These are phyloP conservation scores for Phlyctochytrium arcticum DNA, from an alignment of 192 early-diverging fungal genomes.

Conservation along the genomic window DNA sequence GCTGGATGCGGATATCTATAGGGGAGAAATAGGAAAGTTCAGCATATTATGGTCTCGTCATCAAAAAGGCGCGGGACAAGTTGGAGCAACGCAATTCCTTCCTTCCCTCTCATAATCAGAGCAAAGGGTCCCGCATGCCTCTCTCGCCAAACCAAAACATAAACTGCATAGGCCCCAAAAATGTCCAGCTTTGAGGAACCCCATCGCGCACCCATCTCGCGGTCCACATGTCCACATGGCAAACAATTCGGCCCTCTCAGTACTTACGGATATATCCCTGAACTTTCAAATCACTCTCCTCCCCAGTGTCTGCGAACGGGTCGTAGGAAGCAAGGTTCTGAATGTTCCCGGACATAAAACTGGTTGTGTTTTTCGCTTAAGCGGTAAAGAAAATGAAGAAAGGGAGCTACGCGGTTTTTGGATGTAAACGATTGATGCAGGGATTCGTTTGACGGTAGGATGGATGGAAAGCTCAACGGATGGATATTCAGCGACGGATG, in stretches of 20 bases:
- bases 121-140: too few species aligned
- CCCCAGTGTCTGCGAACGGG: slow-evolving; percentile 54
- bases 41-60: not conserved
- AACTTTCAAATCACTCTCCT: slow-evolving; percentile 33
- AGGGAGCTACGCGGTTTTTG: too few species aligned
- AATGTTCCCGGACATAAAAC: slow-evolving; percentile 22
- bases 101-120: too few species aligned
- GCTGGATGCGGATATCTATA: slow-evolving; percentile 96
- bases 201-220: not conserved
- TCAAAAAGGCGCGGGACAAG: slow-evolving; percentile 17
- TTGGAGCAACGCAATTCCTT: too few species aligned
- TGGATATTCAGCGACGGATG: not conserved
- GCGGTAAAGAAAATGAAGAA: too few species aligned
- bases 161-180: too few species aligned
- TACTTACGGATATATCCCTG: slow-evolving; percentile 51
- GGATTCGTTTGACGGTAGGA: too few species aligned
- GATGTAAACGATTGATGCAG: too few species aligned
- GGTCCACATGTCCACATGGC: not conserved
- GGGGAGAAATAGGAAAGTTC: not conserved
- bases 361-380: not conserved
- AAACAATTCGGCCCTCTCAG: not conserved
- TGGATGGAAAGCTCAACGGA: not conserved
- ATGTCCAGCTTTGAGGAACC: too few species aligned
- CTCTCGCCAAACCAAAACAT: not conserved
- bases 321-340: slow-evolving; percentile 45